phyloP scores from a whole-genome alignment of 2,329 filamentous ascomycete species.

The Colletotrichum tanaceti region DNA sequence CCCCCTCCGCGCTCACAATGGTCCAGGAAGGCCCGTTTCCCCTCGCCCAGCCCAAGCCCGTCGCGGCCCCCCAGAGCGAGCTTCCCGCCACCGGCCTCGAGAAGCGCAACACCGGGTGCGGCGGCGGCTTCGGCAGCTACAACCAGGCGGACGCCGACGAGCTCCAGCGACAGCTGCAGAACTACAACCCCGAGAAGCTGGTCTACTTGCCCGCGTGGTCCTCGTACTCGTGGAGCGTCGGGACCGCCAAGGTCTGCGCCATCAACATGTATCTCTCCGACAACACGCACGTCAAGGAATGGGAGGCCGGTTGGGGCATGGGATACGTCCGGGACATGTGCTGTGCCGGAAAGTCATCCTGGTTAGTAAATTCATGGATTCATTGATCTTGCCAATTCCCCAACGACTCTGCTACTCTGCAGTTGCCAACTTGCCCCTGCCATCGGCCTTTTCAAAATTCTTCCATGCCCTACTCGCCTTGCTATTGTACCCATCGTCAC shows the following conservation, averaged over 20 bases:
- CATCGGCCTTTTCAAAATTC: neutral
- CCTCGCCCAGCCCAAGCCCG: neutral
- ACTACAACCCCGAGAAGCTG: neutral
- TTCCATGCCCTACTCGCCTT: neutral
- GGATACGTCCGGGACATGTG: slow-evolving; percentile 9
- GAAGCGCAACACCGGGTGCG: neutral
- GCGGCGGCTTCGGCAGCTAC: neutral
- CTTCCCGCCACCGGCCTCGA: slow-evolving; percentile 7
- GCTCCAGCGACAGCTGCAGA: slow-evolving; percentile 11
- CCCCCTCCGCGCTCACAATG: neutral
- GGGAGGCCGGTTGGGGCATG: slow-evolving; percentile 14
- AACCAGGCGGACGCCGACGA: slow-evolving; percentile 2
- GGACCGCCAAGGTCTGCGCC: slow-evolving; percentile 11
- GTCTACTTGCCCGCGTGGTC: slow-evolving; percentile 1
- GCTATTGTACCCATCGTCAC: neutral
- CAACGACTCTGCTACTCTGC: too few species aligned
- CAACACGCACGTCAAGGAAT: slow-evolving; percentile 5
- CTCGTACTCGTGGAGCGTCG: neutral
- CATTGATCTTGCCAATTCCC: too few species aligned
- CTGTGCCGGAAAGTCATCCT: slow-evolving; percentile 10
- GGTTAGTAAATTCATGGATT: too few species aligned
- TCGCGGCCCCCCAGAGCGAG: slow-evolving; percentile 6
- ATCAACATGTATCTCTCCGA: slow-evolving; percentile 6
- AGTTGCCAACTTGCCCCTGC: neutral
- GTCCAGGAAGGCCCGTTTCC: slow-evolving; percentile 4